These are phyloP conservation scores for Ophiocordyceps robertsii DNA, from an alignment of 2,329 filamentous ascomycete species.

Conservation along the genomic window DNA sequence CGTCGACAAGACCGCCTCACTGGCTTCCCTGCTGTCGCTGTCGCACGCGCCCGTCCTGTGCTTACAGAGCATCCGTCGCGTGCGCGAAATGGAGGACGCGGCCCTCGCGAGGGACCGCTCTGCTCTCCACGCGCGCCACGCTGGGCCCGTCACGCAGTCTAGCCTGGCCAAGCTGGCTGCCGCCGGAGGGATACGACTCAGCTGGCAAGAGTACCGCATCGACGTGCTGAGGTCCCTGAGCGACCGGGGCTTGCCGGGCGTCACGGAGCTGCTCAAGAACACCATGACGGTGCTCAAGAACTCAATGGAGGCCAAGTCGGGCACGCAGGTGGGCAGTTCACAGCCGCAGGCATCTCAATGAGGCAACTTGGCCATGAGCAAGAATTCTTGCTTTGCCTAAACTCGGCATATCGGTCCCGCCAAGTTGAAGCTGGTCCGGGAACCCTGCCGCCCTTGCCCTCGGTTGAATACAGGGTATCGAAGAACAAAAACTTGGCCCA, in stretches of 20 bases:
- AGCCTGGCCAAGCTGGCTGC: constrained; percentile 49
- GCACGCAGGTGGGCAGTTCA: constrained; percentile 6
- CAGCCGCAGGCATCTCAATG: constrained; percentile 3
- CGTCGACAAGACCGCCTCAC: constrained; percentile 30
- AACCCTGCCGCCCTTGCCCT: constrained; percentile 5
- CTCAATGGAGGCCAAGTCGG: constrained; percentile 18
- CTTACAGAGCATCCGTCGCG: constrained; percentile 37
- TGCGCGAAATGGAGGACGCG: constrained; percentile 45
- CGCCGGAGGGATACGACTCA: constrained; percentile 51
- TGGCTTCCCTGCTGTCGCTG: constrained; percentile 41
- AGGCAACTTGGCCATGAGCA: neutral
- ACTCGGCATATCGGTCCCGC: neutral
- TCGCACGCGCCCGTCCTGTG: constrained; percentile 46
- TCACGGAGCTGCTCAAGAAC: constrained; percentile 62
- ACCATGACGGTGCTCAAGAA: constrained; percentile 65
- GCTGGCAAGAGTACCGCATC: constrained; percentile 63
- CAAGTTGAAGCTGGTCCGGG: constrained; percentile 1
- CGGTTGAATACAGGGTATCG: constrained; percentile 24
- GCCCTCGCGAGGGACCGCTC: constrained; percentile 24
- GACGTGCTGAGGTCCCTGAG: constrained; percentile 59
- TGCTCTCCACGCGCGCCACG: constrained; percentile 35
- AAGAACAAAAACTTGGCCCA: constrained; percentile 3
- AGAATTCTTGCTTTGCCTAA: too few species aligned
- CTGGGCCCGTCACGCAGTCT: constrained; percentile 56
- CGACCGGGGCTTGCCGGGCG: constrained; percentile 47